Conservation (phyloP, 2,329 filamentous ascomycete species). For the Nemania bipapillata region DNA sequence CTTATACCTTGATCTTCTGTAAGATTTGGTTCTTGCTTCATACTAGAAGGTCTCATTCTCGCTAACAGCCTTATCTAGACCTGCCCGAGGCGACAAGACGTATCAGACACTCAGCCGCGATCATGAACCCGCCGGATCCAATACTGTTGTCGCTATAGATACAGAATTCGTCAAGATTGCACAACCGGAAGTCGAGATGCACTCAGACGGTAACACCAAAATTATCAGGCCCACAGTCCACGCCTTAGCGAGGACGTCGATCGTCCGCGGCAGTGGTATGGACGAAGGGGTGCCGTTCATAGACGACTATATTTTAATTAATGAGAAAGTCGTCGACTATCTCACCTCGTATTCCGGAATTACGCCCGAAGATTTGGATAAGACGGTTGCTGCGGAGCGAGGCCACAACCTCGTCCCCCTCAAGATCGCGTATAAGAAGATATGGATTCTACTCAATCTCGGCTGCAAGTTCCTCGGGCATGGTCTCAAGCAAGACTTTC, state of each 20-base stretch:
- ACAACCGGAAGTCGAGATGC: constrained; percentile 94
- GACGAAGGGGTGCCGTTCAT: constrained; percentile 88
- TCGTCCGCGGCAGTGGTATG: constrained; percentile 81
- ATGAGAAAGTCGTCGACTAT: constrained; percentile 93
- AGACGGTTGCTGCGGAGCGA: constrained; percentile 68
- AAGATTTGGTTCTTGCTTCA: constrained; percentile 42
- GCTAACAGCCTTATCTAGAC: constrained; percentile 53
- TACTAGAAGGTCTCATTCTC: too few relatives aligned
- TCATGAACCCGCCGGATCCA: constrained; percentile 73
- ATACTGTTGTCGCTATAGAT: constrained; percentile 86
- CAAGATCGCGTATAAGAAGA: constrained; percentile 95
- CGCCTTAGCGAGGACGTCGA: constrained; percentile 90
- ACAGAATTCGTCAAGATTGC: constrained; percentile 96
- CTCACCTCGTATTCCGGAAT: constrained; percentile 95
- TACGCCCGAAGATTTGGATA: constrained; percentile 83
- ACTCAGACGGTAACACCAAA: constrained; percentile 89
- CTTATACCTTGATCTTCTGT: constrained; percentile 77
- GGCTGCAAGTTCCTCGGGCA: constrained; percentile 95
- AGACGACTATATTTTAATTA: constrained; percentile 94
- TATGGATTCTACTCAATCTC: constrained; percentile 94
- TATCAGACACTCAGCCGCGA: constrained; percentile 68
- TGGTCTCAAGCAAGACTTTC: constrained; percentile 92
- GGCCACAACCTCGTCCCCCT: constrained; percentile 83
- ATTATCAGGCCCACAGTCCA: constrained; percentile 91
- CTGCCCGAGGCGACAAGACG: constrained; percentile 61